Evolutionary conservation across 148 eudicot species (phyloP).

Genomic region (Rhododendron ovatum): DNA sequence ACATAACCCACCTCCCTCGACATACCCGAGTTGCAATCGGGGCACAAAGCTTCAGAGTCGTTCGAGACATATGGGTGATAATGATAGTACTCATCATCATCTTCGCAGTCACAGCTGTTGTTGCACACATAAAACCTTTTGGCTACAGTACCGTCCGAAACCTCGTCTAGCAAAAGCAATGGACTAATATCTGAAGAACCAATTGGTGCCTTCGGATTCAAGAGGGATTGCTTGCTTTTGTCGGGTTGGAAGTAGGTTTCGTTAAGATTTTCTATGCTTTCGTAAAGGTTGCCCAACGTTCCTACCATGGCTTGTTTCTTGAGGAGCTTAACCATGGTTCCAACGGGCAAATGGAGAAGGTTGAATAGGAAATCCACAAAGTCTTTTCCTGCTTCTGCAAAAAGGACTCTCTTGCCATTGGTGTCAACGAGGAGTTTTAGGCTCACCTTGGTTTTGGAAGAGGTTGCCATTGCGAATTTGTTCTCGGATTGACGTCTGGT

Average conservation of each 20-base stretch:
- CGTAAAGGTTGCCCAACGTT: constrained; percentile 7
- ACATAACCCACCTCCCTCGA: too few species aligned
- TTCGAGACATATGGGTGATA: too few species aligned
- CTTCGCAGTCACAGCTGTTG: too few species aligned
- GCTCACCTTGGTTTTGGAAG: background rate
- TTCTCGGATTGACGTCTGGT: background rate
- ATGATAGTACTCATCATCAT: too few species aligned
- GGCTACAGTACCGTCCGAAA: too few species aligned
- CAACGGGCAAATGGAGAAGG: constrained; percentile 26
- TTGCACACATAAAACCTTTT: too few species aligned
- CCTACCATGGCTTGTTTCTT: constrained; percentile 13
- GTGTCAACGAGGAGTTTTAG: constrained; percentile 21
- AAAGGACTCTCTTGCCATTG: constrained; percentile 21
- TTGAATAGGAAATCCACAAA: constrained; percentile 30
- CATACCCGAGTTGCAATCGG: too few species aligned
- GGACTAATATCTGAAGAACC: too few species aligned
- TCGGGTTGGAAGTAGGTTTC: background rate
- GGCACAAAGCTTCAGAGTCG: too few species aligned
- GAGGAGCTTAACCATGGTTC: constrained; percentile 7
- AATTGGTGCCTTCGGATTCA: background rate
- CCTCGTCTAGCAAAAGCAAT: background rate
- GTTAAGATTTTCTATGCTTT: constrained; percentile 10
- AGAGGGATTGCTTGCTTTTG: background rate
- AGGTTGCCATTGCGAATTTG: too few species aligned
- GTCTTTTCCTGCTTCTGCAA: constrained; percentile 28